These are phyloP conservation scores for Talaromyces stipitatus DNA, from an alignment of 495 filamentous ascomycete species.

Conservation along the genomic window DNA sequence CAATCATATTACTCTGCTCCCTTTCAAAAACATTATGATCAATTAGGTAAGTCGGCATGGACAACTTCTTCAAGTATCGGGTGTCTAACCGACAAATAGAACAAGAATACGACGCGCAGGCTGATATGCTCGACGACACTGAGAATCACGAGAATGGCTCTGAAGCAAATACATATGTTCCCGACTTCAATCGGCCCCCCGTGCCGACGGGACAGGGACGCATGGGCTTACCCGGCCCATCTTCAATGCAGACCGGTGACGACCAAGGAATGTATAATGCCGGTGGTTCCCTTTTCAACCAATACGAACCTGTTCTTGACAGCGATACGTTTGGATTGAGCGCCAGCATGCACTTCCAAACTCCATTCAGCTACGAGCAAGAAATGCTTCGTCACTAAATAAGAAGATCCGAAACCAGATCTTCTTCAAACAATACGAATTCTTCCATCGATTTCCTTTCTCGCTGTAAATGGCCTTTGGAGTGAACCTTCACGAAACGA, in stretches of 20 bases:
- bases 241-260: constrained; percentile 30
- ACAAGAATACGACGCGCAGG: constrained; percentile 97
- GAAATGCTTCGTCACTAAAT: constrained; percentile 31
- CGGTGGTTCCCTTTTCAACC: constrained; percentile 66
- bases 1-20: constrained; percentile 73
- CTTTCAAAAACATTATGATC: constrained; percentile 91
- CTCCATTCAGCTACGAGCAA: constrained; percentile 74
- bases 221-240: constrained; percentile 23
- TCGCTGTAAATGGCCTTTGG: background rate
- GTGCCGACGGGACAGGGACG: constrained; percentile 33
- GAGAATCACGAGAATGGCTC: constrained; percentile 60
- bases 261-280: constrained; percentile 35
- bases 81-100: constrained; percentile 51
- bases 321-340: constrained; percentile 86
- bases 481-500: background rate
- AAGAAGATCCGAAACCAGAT: background rate
- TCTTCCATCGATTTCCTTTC: background rate
- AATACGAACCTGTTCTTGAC: constrained; percentile 76
- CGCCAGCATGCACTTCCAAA: constrained; percentile 91
- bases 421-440: background rate
- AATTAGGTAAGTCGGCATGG: constrained; percentile 87
- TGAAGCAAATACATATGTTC: constrained; percentile 60
- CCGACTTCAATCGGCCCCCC: constrained; percentile 42
- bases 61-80: constrained; percentile 33
- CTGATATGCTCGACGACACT: constrained; percentile 84